Evolutionary conservation across 1,139 yeast species (phyloP).

Genomic region (Diutina neorugosa): DNA sequence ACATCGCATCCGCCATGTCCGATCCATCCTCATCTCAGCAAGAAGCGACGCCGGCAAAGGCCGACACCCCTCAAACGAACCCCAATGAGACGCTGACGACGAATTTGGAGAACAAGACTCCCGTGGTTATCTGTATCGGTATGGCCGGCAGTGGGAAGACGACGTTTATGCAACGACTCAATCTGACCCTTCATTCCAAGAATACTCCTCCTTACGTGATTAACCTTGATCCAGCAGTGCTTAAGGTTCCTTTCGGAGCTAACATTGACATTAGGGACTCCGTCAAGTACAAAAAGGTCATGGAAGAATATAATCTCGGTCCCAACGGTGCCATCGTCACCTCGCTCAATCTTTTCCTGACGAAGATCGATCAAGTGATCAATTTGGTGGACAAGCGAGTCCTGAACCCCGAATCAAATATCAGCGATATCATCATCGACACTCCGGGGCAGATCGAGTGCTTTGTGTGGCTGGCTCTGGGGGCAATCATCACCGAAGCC

Average conservation of each 20-base stretch:
- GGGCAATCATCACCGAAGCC: conserved; percentile 91
- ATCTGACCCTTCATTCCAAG: conserved; percentile 71
- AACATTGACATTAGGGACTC: conserved; percentile 96
- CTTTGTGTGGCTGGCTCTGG: conserved; percentile 95
- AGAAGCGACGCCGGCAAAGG: not conserved
- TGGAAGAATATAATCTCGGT: conserved; percentile 86
- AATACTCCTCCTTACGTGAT: conserved; percentile 77
- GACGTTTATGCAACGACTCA: conserved; percentile 91
- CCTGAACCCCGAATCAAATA: conserved; percentile 30
- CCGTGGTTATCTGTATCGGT: conserved; percentile 37
- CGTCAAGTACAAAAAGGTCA: conserved; percentile 88
- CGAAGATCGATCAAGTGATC: conserved; percentile 93
- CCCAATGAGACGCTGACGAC: not conserved
- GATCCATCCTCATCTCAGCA: not conserved
- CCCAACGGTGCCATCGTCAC: conserved; percentile 99
- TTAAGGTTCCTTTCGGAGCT: conserved; percentile 83
- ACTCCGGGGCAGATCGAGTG: conserved; percentile 99
- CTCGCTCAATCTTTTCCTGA: conserved; percentile 78
- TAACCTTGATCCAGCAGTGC: conserved; percentile 92
- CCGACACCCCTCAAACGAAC: not conserved
- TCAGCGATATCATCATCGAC: conserved; percentile 72
- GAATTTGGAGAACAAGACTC: not conserved
- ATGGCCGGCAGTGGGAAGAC: conserved; percentile 99
- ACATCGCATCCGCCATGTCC: not conserved
- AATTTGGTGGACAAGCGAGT: conserved; percentile 66